These are phyloP conservation scores for Lipomyces yamadae DNA, from an alignment of 805 yeast genomes.

Conservation along the genomic window DNA sequence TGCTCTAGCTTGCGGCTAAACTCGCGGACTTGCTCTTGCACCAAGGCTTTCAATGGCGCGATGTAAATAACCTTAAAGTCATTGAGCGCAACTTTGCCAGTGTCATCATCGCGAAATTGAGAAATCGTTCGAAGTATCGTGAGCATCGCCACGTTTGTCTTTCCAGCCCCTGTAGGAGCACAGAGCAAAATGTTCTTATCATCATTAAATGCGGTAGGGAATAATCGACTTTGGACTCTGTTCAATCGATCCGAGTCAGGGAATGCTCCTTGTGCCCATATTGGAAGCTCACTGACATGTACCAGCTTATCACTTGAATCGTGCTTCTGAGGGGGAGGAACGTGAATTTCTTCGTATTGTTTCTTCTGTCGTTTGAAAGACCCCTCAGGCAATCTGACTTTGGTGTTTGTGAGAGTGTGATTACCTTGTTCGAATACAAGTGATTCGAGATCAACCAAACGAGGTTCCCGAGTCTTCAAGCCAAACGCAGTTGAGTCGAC, in stretches of 20 bases:
- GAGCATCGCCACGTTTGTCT: slow-evolving; percentile 79
- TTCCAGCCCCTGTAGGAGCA: slow-evolving; percentile 67
- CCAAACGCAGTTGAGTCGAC: background rate
- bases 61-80: slow-evolving; percentile 51
- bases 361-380: slow-evolving; percentile 76
- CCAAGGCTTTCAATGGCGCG: slow-evolving; percentile 66
- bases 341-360: slow-evolving; percentile 82
- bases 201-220: slow-evolving; percentile 71
- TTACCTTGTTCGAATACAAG: slow-evolving; percentile 74
- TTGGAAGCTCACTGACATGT: slow-evolving; percentile 67
- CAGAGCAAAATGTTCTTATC: slow-evolving; percentile 55
- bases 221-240: slow-evolving; percentile 81
- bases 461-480: slow-evolving; percentile 46
- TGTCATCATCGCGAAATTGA: slow-evolving; percentile 73
- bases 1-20: slow-evolving; percentile 53
- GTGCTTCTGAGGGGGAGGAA: slow-evolving; percentile 77
- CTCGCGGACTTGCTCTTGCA: slow-evolving; percentile 55
- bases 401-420: slow-evolving; percentile 66
- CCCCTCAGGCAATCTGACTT: slow-evolving; percentile 78
- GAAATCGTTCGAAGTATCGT: slow-evolving; percentile 58
- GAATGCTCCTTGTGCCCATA: slow-evolving; percentile 81
- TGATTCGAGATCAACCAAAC: slow-evolving; percentile 64
- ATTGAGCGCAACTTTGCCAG: slow-evolving; percentile 39
- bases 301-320: slow-evolving; percentile 53
- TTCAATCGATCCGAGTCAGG: slow-evolving; percentile 72